Conservation (phyloP, 257 asterid species). For the Solanum gandarillasii region DNA sequence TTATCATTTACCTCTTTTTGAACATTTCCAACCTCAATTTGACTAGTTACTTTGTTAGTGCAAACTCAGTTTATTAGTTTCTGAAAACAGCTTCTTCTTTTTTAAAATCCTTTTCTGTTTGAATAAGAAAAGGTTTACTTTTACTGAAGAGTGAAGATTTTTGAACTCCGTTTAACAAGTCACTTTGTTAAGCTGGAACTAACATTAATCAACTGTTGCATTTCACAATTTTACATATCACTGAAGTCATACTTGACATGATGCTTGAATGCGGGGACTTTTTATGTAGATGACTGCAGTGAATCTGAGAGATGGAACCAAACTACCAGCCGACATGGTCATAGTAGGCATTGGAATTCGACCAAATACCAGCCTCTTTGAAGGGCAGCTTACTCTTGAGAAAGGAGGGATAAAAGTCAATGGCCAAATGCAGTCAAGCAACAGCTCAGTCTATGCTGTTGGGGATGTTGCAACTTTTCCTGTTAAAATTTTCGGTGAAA, state of each 20-base stretch:
- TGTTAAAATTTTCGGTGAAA: slow-evolving; percentile 53
- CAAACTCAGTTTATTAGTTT: neutral
- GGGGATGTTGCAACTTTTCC: slow-evolving; percentile 91
- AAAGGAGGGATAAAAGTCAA: slow-evolving; percentile 92
- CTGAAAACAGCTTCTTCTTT: neutral
- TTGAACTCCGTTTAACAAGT: neutral
- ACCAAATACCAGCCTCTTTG: slow-evolving; percentile 79
- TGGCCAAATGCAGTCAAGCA: slow-evolving; percentile 70
- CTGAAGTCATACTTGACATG: neutral
- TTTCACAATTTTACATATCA: neutral
- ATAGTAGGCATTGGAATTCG: slow-evolving; percentile 90
- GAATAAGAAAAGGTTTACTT: neutral
- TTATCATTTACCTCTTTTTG: neutral
- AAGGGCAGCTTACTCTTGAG: slow-evolving; percentile 80
- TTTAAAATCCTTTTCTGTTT: neutral
- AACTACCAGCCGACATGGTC: slow-evolving; percentile 79
- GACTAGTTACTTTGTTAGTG: neutral
- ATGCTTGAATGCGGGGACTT: neutral
- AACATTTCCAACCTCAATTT: neutral
- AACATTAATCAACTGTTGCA: neutral
- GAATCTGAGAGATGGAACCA: slow-evolving; percentile 69
- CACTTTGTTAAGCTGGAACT: neutral
- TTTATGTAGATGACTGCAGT: slow-evolving; percentile 60
- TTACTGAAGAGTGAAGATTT: neutral
- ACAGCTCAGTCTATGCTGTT: slow-evolving; percentile 62